These are phyloP conservation scores for Solanum acaule DNA, from an alignment of 257 asterid species.

Conservation along the genomic window DNA sequence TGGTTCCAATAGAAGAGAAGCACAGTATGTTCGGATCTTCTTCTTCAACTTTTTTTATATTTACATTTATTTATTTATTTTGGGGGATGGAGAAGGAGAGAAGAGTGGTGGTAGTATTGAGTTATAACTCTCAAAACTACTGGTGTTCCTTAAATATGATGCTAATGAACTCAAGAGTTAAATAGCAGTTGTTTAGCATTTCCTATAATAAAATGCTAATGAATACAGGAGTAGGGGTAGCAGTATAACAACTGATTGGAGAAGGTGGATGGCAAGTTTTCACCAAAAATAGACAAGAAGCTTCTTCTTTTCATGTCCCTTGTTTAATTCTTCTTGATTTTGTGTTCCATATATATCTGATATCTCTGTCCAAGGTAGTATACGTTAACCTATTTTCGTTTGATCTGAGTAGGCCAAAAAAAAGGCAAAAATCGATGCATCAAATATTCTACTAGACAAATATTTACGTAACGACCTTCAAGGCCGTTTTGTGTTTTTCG, in stretches of 20 bases:
- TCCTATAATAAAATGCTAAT: neutral
- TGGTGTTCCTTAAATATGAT: neutral
- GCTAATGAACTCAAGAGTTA: neutral
- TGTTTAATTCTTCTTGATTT: neutral
- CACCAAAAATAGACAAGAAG: neutral
- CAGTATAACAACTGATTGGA: neutral
- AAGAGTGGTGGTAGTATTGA: neutral
- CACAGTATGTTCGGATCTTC: neutral
- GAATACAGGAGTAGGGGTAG: neutral
- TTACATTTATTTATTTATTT: neutral
- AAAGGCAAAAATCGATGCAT: neutral
- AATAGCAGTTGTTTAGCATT: neutral
- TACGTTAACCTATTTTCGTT: neutral
- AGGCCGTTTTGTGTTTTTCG: neutral
- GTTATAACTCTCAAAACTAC: neutral
- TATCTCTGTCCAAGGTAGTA: neutral
- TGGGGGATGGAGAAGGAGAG: neutral
- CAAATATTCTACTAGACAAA: neutral
- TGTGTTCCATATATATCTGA: neutral
- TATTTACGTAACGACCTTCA: neutral
- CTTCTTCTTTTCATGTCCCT: neutral
- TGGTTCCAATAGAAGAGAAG: neutral
- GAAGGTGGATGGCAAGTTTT: neutral
- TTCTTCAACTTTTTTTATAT: neutral
- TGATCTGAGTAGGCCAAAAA: neutral